phyloP scores from a whole-genome alignment of 805 yeast genomes.

The Torulaspora delbrueckii region DNA sequence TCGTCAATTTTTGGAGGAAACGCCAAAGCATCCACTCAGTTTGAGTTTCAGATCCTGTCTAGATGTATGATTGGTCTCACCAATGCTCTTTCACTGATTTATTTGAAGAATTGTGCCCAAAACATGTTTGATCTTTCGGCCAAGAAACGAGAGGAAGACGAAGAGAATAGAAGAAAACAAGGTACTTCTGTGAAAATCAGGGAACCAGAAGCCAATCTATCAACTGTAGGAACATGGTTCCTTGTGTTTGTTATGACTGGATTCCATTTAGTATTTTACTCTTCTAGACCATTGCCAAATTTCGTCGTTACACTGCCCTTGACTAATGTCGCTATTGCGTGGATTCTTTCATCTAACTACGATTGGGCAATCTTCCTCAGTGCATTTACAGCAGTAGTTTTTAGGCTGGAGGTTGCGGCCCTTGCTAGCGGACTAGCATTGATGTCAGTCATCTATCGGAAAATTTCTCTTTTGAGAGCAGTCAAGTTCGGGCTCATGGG shows the following conservation, averaged over 20 bases:
- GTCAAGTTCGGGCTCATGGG: conserved; percentile 46
- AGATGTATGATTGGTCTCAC: conserved; percentile 59
- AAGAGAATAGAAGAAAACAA: conserved; percentile 11
- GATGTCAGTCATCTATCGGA: conserved; percentile 43
- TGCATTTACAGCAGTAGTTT: conserved; percentile 59
- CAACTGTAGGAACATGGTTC: conserved; percentile 51
- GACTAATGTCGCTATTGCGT: conserved; percentile 51
- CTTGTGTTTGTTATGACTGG: conserved; percentile 56
- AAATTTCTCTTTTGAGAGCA: conserved; percentile 40
- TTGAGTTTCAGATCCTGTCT: conserved; percentile 48
- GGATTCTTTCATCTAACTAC: conserved; percentile 46
- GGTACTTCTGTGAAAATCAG: conserved; percentile 10
- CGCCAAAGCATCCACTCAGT: conserved; percentile 35
- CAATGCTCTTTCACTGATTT: conserved; percentile 51
- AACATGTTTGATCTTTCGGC: conserved; percentile 14
- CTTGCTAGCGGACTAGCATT: conserved; percentile 48
- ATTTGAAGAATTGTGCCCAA: conserved; percentile 44
- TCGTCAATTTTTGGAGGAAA: conserved; percentile 12
- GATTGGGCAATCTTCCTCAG: conserved; percentile 48
- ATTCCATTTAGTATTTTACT: conserved; percentile 75
- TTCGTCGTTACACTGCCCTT: conserved; percentile 71
- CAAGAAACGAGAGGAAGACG: conserved; percentile 16
- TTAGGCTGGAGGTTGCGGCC: conserved; percentile 66
- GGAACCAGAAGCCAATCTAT: conserved; percentile 10
- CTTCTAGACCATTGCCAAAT: conserved; percentile 87